phyloP scores from a whole-genome alignment of 1,139 yeast species.

The Meyerozyma carpophila region DNA sequence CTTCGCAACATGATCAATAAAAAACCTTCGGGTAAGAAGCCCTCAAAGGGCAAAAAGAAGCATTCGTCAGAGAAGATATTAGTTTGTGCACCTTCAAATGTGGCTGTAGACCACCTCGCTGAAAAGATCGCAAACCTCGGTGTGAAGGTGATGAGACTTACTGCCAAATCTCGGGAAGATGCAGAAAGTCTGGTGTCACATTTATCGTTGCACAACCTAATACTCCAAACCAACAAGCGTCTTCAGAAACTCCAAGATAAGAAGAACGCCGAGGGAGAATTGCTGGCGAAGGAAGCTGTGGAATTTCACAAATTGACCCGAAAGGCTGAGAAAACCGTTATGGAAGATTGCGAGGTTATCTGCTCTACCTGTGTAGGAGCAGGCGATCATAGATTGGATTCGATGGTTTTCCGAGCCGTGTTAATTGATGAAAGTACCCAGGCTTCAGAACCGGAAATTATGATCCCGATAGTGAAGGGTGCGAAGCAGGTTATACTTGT shows the following conservation, averaged over 20 bases:
- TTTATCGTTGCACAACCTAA: constrained; percentile 49
- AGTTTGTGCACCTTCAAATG: constrained; percentile 94
- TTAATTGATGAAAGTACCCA: constrained; percentile 91
- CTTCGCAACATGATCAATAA: constrained; percentile 46
- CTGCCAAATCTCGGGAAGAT: constrained; percentile 78
- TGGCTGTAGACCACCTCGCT: constrained; percentile 91
- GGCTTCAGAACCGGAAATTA: constrained; percentile 87
- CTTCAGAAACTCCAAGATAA: neutral
- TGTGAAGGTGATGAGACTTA: constrained; percentile 67
- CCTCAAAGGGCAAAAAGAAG: neutral
- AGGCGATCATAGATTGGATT: constrained; percentile 60
- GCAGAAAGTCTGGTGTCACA: constrained; percentile 58
- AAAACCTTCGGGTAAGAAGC: constrained; percentile 1
- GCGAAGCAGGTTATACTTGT: constrained; percentile 85
- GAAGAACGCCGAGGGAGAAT: constrained; percentile 67
- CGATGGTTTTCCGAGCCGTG: constrained; percentile 63
- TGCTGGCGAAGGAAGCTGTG: constrained; percentile 50
- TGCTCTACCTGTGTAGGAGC: constrained; percentile 95
- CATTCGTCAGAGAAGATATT: constrained; percentile 48
- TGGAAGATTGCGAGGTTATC: constrained; percentile 68
- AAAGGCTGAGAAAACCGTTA: constrained; percentile 43
- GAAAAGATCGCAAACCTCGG: constrained; percentile 63
- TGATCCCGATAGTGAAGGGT: constrained; percentile 85
- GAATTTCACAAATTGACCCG: constrained; percentile 37
- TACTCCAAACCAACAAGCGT: constrained; percentile 35